phyloP scores from a whole-genome alignment of 2,329 filamentous ascomycete genomes.

The Fusarium secorum region DNA sequence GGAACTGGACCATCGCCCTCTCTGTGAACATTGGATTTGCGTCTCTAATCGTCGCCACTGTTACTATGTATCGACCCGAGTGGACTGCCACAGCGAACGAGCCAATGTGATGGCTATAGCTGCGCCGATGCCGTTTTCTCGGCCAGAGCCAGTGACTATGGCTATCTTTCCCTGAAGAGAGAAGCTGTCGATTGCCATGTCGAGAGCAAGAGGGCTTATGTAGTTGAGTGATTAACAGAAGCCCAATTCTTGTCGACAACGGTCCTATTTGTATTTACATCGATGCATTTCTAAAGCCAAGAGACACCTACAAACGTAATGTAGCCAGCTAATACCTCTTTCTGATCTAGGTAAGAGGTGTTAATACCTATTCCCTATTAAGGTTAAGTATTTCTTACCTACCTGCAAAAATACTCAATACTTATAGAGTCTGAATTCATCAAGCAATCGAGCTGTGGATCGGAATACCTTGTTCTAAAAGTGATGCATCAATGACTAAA shows the following conservation, averaged over 20 bases:
- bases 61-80: too few species aligned
- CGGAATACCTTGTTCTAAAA: neutral
- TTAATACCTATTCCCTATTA: neutral
- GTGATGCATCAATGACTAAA: rapidly evolving
- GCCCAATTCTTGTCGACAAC: neutral
- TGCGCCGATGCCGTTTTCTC: neutral
- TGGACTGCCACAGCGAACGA: too few species aligned
- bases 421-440: neutral
- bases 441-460: neutral
- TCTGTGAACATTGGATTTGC: too few species aligned
- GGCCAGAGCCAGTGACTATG: neutral
- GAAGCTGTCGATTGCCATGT: neutral
- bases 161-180: neutral
- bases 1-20: too few species aligned
- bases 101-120: neutral
- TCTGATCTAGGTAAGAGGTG: neutral
- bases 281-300: neutral
- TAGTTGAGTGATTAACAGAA: neutral
- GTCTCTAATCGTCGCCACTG: too few species aligned
- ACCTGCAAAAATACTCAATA: rapidly evolving
- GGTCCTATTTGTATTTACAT: neutral
- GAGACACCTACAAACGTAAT: too few species aligned
- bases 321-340: neutral
- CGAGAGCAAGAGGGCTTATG: rapidly evolving
- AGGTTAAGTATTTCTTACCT: neutral